phyloP scores from a whole-genome alignment of 2,329 filamentous ascomycete genomes.

The Exophiala alcalophila region DNA sequence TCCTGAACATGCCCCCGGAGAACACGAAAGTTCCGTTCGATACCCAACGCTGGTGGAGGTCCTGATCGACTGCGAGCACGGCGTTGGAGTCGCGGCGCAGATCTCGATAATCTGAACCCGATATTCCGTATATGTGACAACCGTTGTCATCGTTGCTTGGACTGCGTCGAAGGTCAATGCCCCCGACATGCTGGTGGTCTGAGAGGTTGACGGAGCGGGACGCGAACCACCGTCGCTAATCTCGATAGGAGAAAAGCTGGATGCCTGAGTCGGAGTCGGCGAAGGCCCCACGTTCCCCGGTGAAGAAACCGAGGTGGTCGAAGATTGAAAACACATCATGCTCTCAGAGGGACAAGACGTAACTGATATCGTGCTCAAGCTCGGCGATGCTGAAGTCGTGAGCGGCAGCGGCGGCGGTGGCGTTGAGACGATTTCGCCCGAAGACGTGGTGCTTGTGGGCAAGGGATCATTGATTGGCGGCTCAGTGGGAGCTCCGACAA shows the following conservation, averaged over 20 bases:
- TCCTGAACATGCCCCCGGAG: constrained; percentile 17
- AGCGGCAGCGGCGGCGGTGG: too few species aligned
- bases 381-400: too few species aligned
- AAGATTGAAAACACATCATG: constrained; percentile 4
- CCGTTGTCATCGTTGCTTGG: constrained; percentile 18
- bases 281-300: not conserved
- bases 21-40: constrained; percentile 24
- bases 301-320: not conserved
- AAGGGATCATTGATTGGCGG: constrained; percentile 15
- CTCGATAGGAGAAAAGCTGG: constrained; percentile 1
- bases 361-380: constrained; percentile 12
- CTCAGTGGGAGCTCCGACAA: constrained; percentile 22
- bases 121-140: constrained; percentile 20
- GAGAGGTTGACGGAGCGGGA: constrained; percentile 1
- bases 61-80: constrained; percentile 16
- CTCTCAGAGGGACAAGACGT: constrained; percentile 10
- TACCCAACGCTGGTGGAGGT: constrained; percentile 12
- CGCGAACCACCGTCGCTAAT: constrained; percentile 12
- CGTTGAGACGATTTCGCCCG: constrained; percentile 1
- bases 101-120: constrained; percentile 20
- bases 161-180: constrained; percentile 11
- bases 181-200: constrained; percentile 8
- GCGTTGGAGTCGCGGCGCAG: constrained; percentile 16
- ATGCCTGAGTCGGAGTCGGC: not conserved
- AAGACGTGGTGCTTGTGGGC: constrained; percentile 11